phyloP scores from a whole-genome alignment of 768 basidiomycete species.

The Amanita thiersii region DNA sequence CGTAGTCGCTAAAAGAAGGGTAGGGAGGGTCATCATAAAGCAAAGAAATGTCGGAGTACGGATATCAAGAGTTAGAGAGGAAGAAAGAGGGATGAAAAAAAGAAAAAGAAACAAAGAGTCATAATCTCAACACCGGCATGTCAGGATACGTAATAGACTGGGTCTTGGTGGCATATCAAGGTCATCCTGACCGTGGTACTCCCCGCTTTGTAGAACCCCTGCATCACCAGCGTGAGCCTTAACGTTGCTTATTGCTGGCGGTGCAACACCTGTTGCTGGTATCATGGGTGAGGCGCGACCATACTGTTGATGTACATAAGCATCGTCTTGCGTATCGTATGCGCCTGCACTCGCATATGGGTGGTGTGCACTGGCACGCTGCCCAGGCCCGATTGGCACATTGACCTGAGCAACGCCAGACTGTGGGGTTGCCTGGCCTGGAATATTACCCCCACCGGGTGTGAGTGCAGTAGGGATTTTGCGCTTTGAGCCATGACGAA shows the following conservation, averaged over 20 bases:
- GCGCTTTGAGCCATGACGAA: conserved; percentile 68
- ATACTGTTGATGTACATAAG: conserved; percentile 53
- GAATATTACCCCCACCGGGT: conserved; percentile 37
- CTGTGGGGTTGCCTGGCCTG: conserved; percentile 60
- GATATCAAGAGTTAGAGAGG: neutral
- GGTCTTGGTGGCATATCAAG: conserved; percentile 46
- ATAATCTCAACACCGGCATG: conserved; percentile 66
- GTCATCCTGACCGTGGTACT: conserved; percentile 47
- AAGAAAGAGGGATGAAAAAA: conserved; percentile 12
- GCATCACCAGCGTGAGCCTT: no score
- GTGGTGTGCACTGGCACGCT: conserved; percentile 46
- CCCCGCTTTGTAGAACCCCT: conserved; percentile 55
- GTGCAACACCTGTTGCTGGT: conserved; percentile 55
- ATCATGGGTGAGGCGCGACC: conserved; percentile 83
- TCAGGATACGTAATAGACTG: conserved; percentile 59
- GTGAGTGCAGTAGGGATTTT: conserved; percentile 53
- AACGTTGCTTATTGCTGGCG: conserved; percentile 65
- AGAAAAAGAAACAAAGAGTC: conserved; percentile 14
- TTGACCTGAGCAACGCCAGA: conserved; percentile 71
- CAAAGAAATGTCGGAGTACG: neutral
- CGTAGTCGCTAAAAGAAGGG: conserved; percentile 1
- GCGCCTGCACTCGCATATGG: conserved; percentile 68
- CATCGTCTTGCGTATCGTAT: conserved; percentile 49
- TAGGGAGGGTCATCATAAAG: conserved; percentile 4
- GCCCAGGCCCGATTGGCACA: conserved; percentile 53